These are phyloP conservation scores for Waltergamsia citrina DNA, from an alignment of 2,329 filamentous ascomycete genomes.

Conservation along the genomic window DNA sequence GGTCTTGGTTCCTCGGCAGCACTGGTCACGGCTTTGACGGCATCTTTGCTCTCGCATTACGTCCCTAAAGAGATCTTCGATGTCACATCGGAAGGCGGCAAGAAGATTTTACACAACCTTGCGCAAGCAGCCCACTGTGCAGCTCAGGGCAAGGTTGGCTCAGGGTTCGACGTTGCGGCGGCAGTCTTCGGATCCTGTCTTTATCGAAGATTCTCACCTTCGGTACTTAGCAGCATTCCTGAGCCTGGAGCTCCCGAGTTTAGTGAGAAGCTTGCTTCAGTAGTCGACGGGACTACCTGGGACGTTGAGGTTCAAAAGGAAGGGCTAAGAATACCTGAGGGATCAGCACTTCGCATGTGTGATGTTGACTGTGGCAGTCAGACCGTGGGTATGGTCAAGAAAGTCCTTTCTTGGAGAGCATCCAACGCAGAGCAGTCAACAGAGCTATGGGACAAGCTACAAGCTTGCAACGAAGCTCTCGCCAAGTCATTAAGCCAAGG, in stretches of 20 bases:
- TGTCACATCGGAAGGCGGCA: slow-evolving; percentile 42
- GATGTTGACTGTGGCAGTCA: slow-evolving; percentile 92
- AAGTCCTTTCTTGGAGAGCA: slow-evolving; percentile 74
- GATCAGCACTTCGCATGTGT: slow-evolving; percentile 79
- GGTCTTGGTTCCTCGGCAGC: slow-evolving; percentile 92
- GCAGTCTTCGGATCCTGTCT: slow-evolving; percentile 87
- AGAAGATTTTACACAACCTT: slow-evolving; percentile 73
- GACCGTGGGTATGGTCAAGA: slow-evolving; percentile 93
- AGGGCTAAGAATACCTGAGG: slow-evolving; percentile 59
- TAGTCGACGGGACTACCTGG: slow-evolving; percentile 66
- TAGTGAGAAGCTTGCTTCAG: slow-evolving; percentile 47
- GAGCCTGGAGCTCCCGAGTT: slow-evolving; percentile 61
- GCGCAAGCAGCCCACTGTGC: slow-evolving; percentile 91
- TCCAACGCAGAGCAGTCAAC: slow-evolving; percentile 54
- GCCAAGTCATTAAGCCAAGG: slow-evolving; percentile 51
- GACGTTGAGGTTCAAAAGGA: slow-evolving; percentile 69
- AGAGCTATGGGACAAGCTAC: slow-evolving; percentile 64
- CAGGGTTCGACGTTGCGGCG: slow-evolving; percentile 88
- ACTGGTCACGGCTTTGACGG: slow-evolving; percentile 79
- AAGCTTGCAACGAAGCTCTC: slow-evolving; percentile 64
- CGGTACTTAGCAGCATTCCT: slow-evolving; percentile 57
- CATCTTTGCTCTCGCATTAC: slow-evolving; percentile 68
- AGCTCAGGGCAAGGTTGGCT: slow-evolving; percentile 93
- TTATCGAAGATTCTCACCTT: slow-evolving; percentile 87
- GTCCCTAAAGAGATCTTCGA: slow-evolving; percentile 48